These are phyloP conservation scores for Lachnum nothofagi DNA, from an alignment of 2,329 filamentous ascomycete species.

Conservation along the genomic window DNA sequence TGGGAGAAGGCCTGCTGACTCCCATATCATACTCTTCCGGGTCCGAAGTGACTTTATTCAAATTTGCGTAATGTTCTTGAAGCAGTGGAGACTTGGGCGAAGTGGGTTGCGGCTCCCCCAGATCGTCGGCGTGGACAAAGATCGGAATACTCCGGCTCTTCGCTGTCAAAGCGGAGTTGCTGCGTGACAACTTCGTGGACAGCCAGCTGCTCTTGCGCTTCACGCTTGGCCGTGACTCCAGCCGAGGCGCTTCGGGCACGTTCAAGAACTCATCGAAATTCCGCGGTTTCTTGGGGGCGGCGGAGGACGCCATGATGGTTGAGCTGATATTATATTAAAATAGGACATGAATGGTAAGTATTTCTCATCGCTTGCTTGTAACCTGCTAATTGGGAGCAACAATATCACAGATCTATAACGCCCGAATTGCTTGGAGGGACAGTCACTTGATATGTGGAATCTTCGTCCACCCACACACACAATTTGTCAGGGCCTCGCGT, in stretches of 20 bases:
- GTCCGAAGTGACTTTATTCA: not conserved
- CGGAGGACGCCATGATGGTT: constrained; percentile 1
- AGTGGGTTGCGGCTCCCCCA: not conserved
- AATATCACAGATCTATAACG: constrained; percentile 1
- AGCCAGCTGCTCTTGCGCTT: constrained; percentile 4
- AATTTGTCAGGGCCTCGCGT: constrained; percentile 6
- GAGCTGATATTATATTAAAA: constrained; percentile 1
- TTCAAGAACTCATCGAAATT: constrained; percentile 2
- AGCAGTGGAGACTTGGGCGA: not conserved
- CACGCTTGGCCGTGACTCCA: constrained; percentile 1
- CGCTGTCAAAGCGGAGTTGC: constrained; percentile 2
- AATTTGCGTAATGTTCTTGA: not conserved
- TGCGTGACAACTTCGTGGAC: constrained; percentile 1
- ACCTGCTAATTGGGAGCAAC: not conserved
- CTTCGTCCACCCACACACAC: not conserved
- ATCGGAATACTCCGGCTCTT: constrained; percentile 4
- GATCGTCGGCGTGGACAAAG: constrained; percentile 5
- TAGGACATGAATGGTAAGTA: constrained; percentile 1
- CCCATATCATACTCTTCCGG: not conserved
- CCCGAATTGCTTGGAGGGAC: not conserved
- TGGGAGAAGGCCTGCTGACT: not conserved
- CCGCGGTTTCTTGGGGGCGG: not conserved
- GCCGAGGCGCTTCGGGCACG: constrained; percentile 1
- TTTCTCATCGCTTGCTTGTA: not conserved
- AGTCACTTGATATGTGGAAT: constrained; percentile 1